Evolutionary conservation across 306 rosid genomes (phyloP).

Genomic region (Citrullus mucosospermus): DNA sequence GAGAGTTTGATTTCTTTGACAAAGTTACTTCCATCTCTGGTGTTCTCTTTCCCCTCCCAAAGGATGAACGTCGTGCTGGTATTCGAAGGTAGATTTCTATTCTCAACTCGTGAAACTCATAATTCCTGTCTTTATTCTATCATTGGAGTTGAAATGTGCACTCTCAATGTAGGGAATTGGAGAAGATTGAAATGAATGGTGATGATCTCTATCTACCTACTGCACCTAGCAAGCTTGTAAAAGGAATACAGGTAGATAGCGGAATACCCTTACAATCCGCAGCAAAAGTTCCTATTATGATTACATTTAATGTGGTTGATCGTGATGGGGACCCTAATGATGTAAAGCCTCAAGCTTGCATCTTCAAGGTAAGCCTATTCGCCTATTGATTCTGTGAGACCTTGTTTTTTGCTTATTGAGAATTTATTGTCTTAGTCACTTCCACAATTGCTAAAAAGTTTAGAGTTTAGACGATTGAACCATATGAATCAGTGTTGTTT

Average conservation of each 20-base stretch:
- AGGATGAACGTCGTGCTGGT: conserved; percentile 93
- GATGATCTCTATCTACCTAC: conserved; percentile 92
- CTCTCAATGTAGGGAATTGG: conserved; percentile 58
- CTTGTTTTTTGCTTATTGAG: background rate
- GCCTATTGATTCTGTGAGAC: background rate
- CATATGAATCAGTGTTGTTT: background rate
- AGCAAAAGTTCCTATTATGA: conserved; percentile 96
- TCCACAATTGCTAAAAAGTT: background rate
- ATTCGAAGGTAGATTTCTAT: conserved; percentile 44
- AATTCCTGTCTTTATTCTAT: background rate
- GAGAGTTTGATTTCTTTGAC: conserved; percentile 96
- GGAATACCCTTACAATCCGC: conserved; percentile 97
- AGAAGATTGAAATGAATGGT: conserved; percentile 75
- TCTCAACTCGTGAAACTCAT: background rate
- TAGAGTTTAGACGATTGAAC: background rate
- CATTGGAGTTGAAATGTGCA: background rate
- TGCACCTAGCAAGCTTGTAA: conserved; percentile 70
- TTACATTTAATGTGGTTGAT: conserved; percentile 75
- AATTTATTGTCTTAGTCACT: background rate
- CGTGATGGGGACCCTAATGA: conserved; percentile 62
- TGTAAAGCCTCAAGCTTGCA: conserved; percentile 89
- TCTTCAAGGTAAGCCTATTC: conserved; percentile 61
- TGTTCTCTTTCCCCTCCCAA: conserved; percentile 63
- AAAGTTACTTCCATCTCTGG: conserved; percentile 97
- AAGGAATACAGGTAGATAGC: conserved; percentile 83